Conservation (phyloP, 441 rosid genomes). For the Breynia disticha region DNA sequence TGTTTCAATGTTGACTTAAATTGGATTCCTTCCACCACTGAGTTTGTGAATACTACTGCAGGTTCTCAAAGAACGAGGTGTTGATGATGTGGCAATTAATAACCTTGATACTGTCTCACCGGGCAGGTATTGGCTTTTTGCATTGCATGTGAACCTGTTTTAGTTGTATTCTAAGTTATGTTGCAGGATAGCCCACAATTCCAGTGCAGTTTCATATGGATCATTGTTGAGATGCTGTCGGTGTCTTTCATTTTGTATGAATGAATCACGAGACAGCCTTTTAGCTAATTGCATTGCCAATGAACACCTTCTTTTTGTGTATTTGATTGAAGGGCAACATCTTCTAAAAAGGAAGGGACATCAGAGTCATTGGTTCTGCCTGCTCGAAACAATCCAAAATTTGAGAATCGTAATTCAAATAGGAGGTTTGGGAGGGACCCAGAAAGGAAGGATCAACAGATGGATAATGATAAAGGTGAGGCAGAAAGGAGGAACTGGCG, state of each 20-base stretch:
- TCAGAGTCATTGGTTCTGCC: constrained; percentile 5
- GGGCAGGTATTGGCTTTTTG: constrained; percentile 9
- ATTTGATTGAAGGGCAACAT: constrained; percentile 10
- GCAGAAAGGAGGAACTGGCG: constrained; percentile 11
- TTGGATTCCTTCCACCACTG: neutral
- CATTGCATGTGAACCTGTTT: neutral
- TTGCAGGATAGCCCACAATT: no score
- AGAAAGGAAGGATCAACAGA: constrained; percentile 10
- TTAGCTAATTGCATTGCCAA: neutral
- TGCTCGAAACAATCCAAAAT: constrained; percentile 5
- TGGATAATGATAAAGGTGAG: constrained; percentile 10
- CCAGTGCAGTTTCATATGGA: neutral
- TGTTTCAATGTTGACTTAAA: neutral
- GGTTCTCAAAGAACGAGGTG: constrained; percentile 23
- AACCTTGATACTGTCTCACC: constrained; percentile 7
- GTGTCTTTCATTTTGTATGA: neutral
- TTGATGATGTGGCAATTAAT: constrained; percentile 14
- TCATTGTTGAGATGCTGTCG: neutral
- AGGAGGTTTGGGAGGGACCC: constrained; percentile 11
- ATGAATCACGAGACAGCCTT: neutral
- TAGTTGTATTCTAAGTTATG: no score
- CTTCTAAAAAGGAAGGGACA: constrained; percentile 12
- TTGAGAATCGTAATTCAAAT: constrained; percentile 1
- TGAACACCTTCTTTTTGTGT: neutral
- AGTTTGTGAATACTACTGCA: constrained; percentile 1